Evolutionary conservation across 371 early-diverging fungal species (phyloP).

Genomic region (Smittium culicis): DNA sequence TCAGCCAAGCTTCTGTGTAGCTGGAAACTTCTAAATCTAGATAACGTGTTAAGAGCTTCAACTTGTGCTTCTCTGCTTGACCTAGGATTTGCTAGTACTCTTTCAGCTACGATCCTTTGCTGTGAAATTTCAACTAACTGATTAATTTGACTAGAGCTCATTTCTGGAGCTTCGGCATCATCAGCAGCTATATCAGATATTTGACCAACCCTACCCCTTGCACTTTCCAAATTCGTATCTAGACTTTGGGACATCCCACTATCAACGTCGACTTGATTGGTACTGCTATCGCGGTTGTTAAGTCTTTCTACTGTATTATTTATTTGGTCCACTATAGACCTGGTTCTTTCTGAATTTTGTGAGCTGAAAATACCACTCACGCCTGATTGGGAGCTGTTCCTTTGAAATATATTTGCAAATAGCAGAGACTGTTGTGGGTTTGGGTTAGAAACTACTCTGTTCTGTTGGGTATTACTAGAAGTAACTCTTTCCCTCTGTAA

Average conservation of each 20-base stretch:
- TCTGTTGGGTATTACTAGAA: neutral
- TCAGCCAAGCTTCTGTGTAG: conserved; percentile 6
- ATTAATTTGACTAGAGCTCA: neutral
- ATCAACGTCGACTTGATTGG: neutral
- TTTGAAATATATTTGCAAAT: neutral
- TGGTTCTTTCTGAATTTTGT: neutral
- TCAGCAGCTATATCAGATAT: no score
- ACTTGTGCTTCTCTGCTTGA: conserved; percentile 14
- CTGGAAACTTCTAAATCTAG: neutral
- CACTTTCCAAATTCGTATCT: neutral
- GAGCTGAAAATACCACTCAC: neutral
- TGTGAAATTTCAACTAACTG: conserved; percentile 11
- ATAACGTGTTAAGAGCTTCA: conserved; percentile 13
- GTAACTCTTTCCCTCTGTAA: no score
- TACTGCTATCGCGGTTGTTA: neutral
- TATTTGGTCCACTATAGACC: no score
- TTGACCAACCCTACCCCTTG: neutral
- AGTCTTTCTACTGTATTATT: neutral
- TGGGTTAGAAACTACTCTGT: neutral
- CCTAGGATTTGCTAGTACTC: conserved; percentile 14
- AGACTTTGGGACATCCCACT: neutral
- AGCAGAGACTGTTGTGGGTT: neutral
- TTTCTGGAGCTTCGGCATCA: conserved; percentile 5
- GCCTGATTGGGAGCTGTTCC: neutral
- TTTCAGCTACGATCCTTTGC: conserved; percentile 14